Base-by-base conservation (phyloP, 1,284 basidiomycete species). In the Volvariella surrecta region DNA sequence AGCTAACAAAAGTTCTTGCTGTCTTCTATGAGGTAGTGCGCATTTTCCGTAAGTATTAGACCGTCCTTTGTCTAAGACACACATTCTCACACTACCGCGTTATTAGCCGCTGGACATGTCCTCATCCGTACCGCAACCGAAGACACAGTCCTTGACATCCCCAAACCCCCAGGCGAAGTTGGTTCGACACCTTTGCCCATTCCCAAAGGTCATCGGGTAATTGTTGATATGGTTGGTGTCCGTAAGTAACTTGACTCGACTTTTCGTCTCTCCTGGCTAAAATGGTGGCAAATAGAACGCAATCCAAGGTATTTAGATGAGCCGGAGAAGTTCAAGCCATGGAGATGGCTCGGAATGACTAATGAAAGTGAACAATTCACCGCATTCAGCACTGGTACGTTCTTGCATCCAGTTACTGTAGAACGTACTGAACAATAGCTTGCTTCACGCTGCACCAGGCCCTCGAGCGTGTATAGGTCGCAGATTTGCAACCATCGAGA, bases 391-490 rank as follows among this genome's bases (percentile, higher is more conserved):
- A 41, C 59, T 18, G 58, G 60, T 62, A 3, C 8, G 18, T 16
- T n/a, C 9, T 9, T 22, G 31, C 18, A 39, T 20, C 22, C 24
- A 20, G 28, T 28, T 20, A n/a, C 24, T 39, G 15, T 40, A 3
- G 45, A 9, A 13, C 19, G 19, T 41, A 22, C 4, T 21, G 17
- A 7, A 28, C 20, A 28, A 28, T 6, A 28, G 24, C 6, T 35
- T 35, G 7, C 32, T 22, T 17, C 4, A 28, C 11, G 7, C 8
- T 30, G 3, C 32, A 21, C 17, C 32, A 62, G 72, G 67, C 18
- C 63, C 67, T 11, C 64, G 73, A 1, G 59, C 64, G 1, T 75
- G 74, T 45, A 53, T 74, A 18, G 74, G 74, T 13, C 58, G 69
- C 9, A 68, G 64, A 45, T 76, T 76, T 42, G 67, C 73, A 3